Evolutionary conservation across 2,329 filamentous ascomycete species (phyloP), one percentile per base, ranked within the genome.

Genomic region (Phyllosticta citrichinensis): DNA sequence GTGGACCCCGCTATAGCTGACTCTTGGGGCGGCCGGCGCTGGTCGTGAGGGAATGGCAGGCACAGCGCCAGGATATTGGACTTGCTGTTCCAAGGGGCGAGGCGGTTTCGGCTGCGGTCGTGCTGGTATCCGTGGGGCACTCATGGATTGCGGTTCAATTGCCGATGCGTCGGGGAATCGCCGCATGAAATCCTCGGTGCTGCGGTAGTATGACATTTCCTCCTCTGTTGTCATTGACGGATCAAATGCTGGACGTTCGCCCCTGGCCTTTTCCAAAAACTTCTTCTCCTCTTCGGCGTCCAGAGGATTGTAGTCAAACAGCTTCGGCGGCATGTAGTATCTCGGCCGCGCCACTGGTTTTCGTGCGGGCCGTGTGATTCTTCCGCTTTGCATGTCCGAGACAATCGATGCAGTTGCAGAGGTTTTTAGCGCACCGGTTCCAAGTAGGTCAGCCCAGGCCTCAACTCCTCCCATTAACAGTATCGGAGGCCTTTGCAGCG

Each of bases 361-460:
- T 51, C 79, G 76, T 17, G 84, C 71, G 1, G 81, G 78, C 57
- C 80, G 74, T n/a, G 73, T 74, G 3, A 76, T 69, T 63, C 74
- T 78, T 40, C 61, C 63, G 5, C 67, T 66, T 12, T 73, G 76
- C 70, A 67, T 79, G 68, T 74, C 76, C 3, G 77, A 75, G 62
- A 80, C 75, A 30, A 79, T 70, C 14, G 78, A 76, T 24, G 80
- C 78, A 1, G 83, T 86, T 24, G 79, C 76, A 2, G 83, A 83
- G 22, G 79, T 80, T 55, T 79, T 77, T 56, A 88, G 76, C 1
- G 87, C 86, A 58, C 85, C 81, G 12, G 79, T 75, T 2, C 94
- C 93, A 67, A 96, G 80, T n/a, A 94, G 75, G 67, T 94, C 87
- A 19, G 85, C 77, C 94, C 94, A 99, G 4, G 91, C 89, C 66